phyloP scores from a whole-genome alignment of 2,329 filamentous ascomycete species.

The Aureobasidium sp. region DNA sequence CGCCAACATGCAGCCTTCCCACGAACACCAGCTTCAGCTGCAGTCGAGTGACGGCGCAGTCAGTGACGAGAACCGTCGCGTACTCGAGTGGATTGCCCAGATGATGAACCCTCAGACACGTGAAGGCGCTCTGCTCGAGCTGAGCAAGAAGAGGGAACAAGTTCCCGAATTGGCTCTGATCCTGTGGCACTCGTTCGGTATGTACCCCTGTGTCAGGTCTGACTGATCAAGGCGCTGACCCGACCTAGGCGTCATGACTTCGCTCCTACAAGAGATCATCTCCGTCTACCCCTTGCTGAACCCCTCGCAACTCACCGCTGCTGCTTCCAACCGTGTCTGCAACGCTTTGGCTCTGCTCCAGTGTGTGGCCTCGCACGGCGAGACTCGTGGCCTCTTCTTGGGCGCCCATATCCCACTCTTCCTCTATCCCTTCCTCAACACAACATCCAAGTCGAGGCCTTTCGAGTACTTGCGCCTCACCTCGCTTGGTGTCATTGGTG shows the following conservation, averaged over 20 bases:
- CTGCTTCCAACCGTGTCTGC: slow-evolving; percentile 95
- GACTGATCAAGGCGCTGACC: background rate
- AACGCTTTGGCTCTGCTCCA: slow-evolving; percentile 93
- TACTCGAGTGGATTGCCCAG: slow-evolving; percentile 89
- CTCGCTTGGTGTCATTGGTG: slow-evolving; percentile 91
- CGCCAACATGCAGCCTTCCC: slow-evolving; percentile 4
- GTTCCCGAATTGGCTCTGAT: slow-evolving; percentile 94
- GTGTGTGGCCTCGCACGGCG: slow-evolving; percentile 94
- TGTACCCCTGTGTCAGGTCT: slow-evolving; percentile 25
- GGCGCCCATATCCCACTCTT: slow-evolving; percentile 94
- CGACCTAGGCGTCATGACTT: slow-evolving; percentile 87
- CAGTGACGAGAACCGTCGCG: slow-evolving; percentile 78
- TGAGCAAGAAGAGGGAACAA: slow-evolving; percentile 98
- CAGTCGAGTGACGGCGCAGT: slow-evolving; percentile 13
- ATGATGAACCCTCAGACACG: slow-evolving; percentile 78
- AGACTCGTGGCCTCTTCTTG: slow-evolving; percentile 86
- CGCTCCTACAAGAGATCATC: slow-evolving; percentile 94
- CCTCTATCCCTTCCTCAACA: slow-evolving; percentile 96
- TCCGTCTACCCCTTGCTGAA: slow-evolving; percentile 96
- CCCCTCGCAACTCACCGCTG: slow-evolving; percentile 90
- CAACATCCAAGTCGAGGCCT: slow-evolving; percentile 92
- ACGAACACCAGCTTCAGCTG: slow-evolving; percentile 9
- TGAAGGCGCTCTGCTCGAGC: slow-evolving; percentile 83
- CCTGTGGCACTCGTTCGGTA: slow-evolving; percentile 97
- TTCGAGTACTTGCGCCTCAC: slow-evolving; percentile 97